Conservation (phyloP, 2,329 filamentous ascomycete genomes). For the Fusarium agapanthi region DNA sequence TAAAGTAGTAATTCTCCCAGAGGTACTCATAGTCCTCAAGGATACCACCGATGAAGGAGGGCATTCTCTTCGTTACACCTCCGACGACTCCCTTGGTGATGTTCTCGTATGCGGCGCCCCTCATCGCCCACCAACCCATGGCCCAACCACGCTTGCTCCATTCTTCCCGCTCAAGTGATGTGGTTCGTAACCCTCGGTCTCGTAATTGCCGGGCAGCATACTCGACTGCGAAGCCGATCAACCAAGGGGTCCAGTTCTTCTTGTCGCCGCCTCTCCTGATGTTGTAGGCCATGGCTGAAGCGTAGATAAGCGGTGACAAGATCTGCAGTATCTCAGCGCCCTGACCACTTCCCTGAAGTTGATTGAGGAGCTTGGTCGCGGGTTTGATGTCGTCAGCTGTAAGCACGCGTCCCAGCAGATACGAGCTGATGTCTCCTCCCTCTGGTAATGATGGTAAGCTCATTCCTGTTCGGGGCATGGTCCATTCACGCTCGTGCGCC, state of each 20-base stretch:
- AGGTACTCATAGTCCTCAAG: conserved; percentile 97
- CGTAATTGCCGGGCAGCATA: conserved; percentile 86
- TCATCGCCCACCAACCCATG: conserved; percentile 95
- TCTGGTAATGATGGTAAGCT: conserved; percentile 85
- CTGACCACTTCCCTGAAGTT: conserved; percentile 76
- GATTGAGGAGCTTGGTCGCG: conserved; percentile 84
- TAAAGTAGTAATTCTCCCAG: conserved; percentile 98
- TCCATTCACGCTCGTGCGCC: conserved; percentile 71
- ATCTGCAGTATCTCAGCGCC: conserved; percentile 93
- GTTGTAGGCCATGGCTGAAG: conserved; percentile 77
- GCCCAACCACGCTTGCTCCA: conserved; percentile 87
- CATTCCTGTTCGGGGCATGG: conserved; percentile 93
- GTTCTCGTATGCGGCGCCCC: conserved; percentile 96
- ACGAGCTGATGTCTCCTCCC: conserved; percentile 82
- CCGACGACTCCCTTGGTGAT: conserved; percentile 80
- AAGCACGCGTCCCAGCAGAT: conserved; percentile 87
- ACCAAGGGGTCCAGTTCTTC: conserved; percentile 90
- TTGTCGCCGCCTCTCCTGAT: conserved; percentile 61
- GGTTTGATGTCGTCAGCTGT: conserved; percentile 98
- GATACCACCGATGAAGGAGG: conserved; percentile 84
- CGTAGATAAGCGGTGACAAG: conserved; percentile 86
- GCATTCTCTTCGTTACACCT: conserved; percentile 78
- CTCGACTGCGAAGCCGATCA: conserved; percentile 85
- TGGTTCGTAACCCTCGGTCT: conserved; percentile 80
- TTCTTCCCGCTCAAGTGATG: conserved; percentile 88